Evolutionary conservation across 225 moss, liverwort and hornwort genomes (phyloP).

Genomic region (Takakia lepidozioides): DNA sequence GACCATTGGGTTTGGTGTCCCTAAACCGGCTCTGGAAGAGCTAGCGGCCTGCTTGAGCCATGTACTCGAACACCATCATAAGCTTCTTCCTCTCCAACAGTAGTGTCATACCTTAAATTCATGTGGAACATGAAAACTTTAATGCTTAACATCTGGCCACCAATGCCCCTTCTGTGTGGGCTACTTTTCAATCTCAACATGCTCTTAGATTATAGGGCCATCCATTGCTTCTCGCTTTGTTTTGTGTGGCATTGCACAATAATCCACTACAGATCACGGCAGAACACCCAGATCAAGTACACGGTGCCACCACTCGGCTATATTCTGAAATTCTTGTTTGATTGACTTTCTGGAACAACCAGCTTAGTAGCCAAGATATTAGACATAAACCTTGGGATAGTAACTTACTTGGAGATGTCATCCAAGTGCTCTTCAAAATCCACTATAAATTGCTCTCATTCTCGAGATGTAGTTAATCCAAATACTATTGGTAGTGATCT

Average conservation of each 20-base stretch:
- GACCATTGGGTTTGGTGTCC: too few relatives aligned
- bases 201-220: constrained; percentile 74
- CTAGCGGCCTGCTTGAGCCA: constrained; percentile 59
- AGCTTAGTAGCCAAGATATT: too few relatives aligned
- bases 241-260: constrained; percentile 79
- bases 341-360: too few relatives aligned
- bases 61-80: constrained; percentile 32
- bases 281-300: too few relatives aligned
- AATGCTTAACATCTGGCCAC: constrained; percentile 67
- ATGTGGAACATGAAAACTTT: constrained; percentile 96
- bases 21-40: too few relatives aligned
- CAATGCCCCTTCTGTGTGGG: constrained; percentile 34
- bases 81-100: constrained; percentile 30
- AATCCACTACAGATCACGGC: constrained; percentile 63
- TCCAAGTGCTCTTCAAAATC: constrained; percentile 97
- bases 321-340: too few relatives aligned
- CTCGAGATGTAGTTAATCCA: constrained; percentile 74
- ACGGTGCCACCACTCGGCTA: too few relatives aligned
- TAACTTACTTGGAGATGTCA: constrained; percentile 77
- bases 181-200: constrained; percentile 73
- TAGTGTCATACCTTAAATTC: constrained; percentile 84
- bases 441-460: constrained; percentile 54
- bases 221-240: constrained; percentile 77
- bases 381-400: too few relatives aligned
- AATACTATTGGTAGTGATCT: constrained; percentile 59